These are phyloP conservation scores for Stemphylium vesicarium DNA, from an alignment of 2,329 filamentous ascomycete genomes.

Conservation along the genomic window DNA sequence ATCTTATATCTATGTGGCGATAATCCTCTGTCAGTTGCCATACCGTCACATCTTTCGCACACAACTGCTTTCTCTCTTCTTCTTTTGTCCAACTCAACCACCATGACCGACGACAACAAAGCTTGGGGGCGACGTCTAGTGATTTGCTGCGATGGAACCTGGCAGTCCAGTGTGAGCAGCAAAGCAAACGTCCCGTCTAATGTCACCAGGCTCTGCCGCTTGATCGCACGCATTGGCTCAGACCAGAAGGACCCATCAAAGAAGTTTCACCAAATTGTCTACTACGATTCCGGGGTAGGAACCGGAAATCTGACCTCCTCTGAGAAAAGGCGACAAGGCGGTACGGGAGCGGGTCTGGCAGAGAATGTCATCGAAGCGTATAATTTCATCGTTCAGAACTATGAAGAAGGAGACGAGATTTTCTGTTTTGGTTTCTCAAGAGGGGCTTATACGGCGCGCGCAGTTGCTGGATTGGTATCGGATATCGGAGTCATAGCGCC, in stretches of 20 bases:
- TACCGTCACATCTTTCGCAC: not conserved
- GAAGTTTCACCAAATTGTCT: slow-evolving; percentile 46
- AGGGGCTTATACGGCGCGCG: slow-evolving; percentile 54
- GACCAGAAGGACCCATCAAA: slow-evolving; percentile 29
- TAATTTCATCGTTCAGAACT: slow-evolving; percentile 59
- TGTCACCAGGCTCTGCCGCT: slow-evolving; percentile 44
- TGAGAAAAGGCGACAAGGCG: slow-evolving; percentile 45
- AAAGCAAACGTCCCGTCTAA: slow-evolving; percentile 46
- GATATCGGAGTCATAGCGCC: slow-evolving; percentile 57
- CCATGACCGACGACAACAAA: slow-evolving; percentile 21
- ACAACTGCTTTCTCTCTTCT: not conserved
- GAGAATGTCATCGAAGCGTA: slow-evolving; percentile 59
- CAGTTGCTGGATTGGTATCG: slow-evolving; percentile 52
- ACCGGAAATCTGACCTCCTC: slow-evolving; percentile 38
- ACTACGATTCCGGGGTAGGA: slow-evolving; percentile 46
- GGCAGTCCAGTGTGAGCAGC: slow-evolving; percentile 42
- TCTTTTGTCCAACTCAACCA: not conserved
- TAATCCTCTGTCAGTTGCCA: not conserved
- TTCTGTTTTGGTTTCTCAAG: slow-evolving; percentile 57
- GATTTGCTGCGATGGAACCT: slow-evolving; percentile 48
- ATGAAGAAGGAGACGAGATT: slow-evolving; percentile 55
- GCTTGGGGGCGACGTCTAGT: slow-evolving; percentile 44
- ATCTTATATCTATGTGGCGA: not conserved
- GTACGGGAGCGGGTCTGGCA: slow-evolving; percentile 53
- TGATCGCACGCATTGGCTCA: slow-evolving; percentile 38